These are phyloP conservation scores for Microascus cirrosus DNA, from an alignment of 2,329 filamentous ascomycete genomes.

Conservation along the genomic window DNA sequence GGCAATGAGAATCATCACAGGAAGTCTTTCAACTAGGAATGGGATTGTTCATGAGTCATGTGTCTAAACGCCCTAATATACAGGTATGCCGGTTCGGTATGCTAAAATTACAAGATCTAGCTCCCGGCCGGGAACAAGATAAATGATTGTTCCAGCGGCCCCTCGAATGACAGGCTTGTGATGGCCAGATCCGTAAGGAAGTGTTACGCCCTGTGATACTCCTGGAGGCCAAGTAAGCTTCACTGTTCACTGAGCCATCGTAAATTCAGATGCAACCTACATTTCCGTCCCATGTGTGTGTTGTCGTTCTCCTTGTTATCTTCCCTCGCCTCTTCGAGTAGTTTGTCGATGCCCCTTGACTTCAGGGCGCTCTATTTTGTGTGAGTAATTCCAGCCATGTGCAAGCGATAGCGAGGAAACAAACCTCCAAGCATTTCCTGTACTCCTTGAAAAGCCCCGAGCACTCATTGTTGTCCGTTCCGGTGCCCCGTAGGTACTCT, in stretches of 20 bases:
- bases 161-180: neutral
- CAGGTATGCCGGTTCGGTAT: neutral
- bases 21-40: too few species aligned
- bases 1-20: too few species aligned
- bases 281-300: constrained; percentile 29
- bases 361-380: constrained; percentile 64
- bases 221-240: neutral
- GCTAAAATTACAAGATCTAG: neutral
- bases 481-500: constrained; percentile 86
- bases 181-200: neutral
- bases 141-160: neutral
- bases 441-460: constrained; percentile 79
- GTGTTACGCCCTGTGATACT: too few species aligned
- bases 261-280: constrained; percentile 12
- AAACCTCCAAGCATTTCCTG: constrained; percentile 71
- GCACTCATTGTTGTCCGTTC: constrained; percentile 75
- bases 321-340: constrained; percentile 83
- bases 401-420: constrained; percentile 14
- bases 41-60: neutral
- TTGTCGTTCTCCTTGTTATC: constrained; percentile 79
- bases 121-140: neutral
- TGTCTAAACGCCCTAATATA: neutral
- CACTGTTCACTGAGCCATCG: neutral
- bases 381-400: neutral
- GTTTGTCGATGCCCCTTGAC: constrained; percentile 80